Percentiles rank a stretch among this genome's conserved stretches.
phyloP scores from a whole-genome alignment of 2,329 filamentous ascomycete species.

The Acrodontium crateriforme region DNA sequence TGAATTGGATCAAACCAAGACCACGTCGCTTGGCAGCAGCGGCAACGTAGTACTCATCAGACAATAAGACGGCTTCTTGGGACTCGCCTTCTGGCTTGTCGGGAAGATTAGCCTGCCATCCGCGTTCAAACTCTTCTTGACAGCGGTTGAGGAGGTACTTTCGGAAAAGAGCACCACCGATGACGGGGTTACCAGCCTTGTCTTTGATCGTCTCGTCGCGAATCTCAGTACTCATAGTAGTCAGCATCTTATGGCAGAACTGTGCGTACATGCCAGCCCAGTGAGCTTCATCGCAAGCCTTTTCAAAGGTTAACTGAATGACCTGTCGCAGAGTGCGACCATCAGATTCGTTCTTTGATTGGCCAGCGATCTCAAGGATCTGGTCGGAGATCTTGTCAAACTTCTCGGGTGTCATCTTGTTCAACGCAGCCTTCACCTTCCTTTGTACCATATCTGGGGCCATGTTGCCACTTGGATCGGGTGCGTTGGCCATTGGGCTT shows the following conservation, averaged over 20 bases:
- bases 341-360: conserved; percentile 91
- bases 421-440: conserved; percentile 95
- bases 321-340: conserved; percentile 92
- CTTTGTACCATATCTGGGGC: conserved; percentile 89
- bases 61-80: conserved; percentile 68
- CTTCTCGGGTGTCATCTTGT: conserved; percentile 99
- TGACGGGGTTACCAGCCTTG: conserved; percentile 75
- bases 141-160: conserved; percentile 98
- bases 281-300: conserved; percentile 94
- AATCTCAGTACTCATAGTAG: conserved; percentile 88
- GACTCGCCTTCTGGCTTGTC: conserved; percentile 58
- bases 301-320: conserved; percentile 97
- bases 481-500: conserved; percentile 29
- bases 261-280: conserved; percentile 99
- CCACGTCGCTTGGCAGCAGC: conserved; percentile 92
- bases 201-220: conserved; percentile 91
- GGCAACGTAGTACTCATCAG: conserved; percentile 90
- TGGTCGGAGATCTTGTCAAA: conserved; percentile 92
- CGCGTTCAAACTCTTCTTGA: conserved; percentile 96
- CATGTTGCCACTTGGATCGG: conserved; percentile 45
- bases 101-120: conserved; percentile 84
- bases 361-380: conserved; percentile 79
- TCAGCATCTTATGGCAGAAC: conserved; percentile 95
- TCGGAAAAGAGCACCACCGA: conserved; percentile 86
- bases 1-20: conserved; percentile 96